Percentiles rank a stretch among this genome's conserved stretches.
phyloP scores from a whole-genome alignment of 2,329 filamentous ascomycete genomes.

The Cryphonectria parasitica region DNA sequence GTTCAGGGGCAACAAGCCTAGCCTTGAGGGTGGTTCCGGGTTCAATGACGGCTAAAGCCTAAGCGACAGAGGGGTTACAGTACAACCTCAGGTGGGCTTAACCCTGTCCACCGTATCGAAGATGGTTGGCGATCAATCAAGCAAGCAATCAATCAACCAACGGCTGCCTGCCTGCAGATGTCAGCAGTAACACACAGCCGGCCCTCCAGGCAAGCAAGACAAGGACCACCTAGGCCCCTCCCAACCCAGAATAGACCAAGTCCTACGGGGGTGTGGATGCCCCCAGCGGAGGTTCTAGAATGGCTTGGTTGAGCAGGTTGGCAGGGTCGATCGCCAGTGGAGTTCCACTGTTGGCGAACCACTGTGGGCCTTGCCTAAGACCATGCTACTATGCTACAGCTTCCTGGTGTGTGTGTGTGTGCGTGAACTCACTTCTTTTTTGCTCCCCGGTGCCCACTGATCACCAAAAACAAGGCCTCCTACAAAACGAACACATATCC shows the following conservation, averaged over 20 bases:
- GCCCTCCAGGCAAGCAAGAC: not conserved
- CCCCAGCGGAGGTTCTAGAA: constrained; percentile 1
- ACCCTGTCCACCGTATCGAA: not conserved
- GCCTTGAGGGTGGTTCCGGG: not conserved
- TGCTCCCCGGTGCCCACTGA: not conserved
- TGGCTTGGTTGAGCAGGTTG: not conserved
- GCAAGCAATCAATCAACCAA: too few species aligned
- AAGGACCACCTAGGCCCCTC: too few species aligned
- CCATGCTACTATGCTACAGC: not conserved
- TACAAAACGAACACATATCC: not conserved
- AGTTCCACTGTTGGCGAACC: not conserved
- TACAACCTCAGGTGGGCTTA: not conserved
- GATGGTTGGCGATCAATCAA: not conserved
- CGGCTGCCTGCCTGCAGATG: not conserved
- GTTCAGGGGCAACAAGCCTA: not conserved
- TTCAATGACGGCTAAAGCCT: not conserved
- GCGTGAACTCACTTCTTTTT: not conserved
- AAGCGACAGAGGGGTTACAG: not conserved
- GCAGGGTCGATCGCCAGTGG: not conserved
- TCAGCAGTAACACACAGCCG: not conserved
- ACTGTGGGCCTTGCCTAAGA: not conserved
- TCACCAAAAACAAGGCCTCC: not conserved
- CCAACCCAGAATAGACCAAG: too few species aligned
- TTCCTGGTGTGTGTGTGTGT: not conserved
- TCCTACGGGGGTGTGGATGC: not conserved